Evolutionary conservation across 1,284 basidiomycete genomes (phyloP), one percentile per base, ranked within the genome.

Genomic region (Exsudoporus floridanus): DNA sequence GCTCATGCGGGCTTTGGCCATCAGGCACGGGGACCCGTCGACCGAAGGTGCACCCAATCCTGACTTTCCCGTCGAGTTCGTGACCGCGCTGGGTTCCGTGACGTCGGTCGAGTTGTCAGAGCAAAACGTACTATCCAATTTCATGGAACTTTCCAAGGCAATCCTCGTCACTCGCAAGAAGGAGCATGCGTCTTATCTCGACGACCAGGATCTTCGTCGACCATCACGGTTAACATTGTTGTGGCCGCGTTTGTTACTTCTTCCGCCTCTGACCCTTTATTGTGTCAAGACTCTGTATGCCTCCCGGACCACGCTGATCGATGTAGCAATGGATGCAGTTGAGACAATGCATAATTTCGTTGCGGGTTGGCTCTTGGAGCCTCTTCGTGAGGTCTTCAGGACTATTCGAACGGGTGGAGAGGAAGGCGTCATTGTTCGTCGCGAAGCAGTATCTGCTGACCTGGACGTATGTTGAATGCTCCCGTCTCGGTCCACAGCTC

Each of bases 361-460:
- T 60, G 74, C 82, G 23, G 88, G 86, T 48, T 98, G 94, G 91
- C 77, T 98, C 3, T 73, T 95, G 55, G 90, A 94, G 56, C 96
- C 96, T 0, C 66, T 95, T n/a, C 80, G 81, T 47, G 90, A 85
- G 12, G 86, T 98, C 21, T 69, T 92, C 9, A 84, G 86, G 61
- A 98, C 96, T 0, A 83, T 98, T 23, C 79, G 90, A 43, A 78
- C 85, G 7, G 92, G 92, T 2, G 83, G 84, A 34, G 84, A 84
- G 28, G 82, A 83, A 27, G 82, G 84, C 7, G 77, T 91, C 9
- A 82, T 96, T 41, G 80, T 95, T 41, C 83, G 82, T 50, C 80
- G 79, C 54, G 88, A 93, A 64, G 90, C 86, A 40, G 82, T 96
- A 13, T 77, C 79, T 21, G 88, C 91, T 7, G 93, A 96, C 66